phyloP scores from a whole-genome alignment of 768 basidiomycete genomes.

The Tulasnella sp. region DNA sequence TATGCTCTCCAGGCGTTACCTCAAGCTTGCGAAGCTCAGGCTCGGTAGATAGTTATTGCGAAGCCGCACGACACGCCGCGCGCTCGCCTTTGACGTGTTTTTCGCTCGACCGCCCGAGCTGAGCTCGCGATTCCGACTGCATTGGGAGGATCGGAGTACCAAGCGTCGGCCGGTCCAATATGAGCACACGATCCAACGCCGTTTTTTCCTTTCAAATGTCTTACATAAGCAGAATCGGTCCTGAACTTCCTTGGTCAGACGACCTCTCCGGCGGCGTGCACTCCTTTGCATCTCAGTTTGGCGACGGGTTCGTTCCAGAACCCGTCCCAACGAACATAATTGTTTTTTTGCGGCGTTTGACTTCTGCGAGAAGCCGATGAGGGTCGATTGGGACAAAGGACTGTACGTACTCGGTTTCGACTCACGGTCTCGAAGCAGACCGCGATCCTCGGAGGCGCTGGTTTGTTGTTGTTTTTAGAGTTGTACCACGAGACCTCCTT shows the following conservation, averaged over 20 bases:
- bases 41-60: background rate
- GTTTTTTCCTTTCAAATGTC: background rate
- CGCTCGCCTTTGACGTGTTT: background rate
- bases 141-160: background rate
- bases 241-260: background rate
- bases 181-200: background rate
- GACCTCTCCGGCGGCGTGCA: background rate
- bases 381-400: background rate
- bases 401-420: background rate
- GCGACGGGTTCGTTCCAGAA: background rate
- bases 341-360: background rate
- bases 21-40: constrained; percentile 1
- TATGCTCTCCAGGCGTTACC: background rate
- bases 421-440: background rate
- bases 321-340: background rate
- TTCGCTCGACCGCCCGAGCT: background rate
- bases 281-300: constrained; percentile 8
- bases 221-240: background rate
- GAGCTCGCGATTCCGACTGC: constrained; percentile 8
- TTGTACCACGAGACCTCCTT: constrained; percentile 2
- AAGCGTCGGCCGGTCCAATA: background rate
- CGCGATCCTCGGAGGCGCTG: background rate
- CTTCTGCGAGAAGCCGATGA: background rate
- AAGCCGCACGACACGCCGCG: background rate
- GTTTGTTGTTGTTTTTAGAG: background rate